phyloP scores from a whole-genome alignment of 805 yeast genomes.

The Nakazawaea molendinolei region DNA sequence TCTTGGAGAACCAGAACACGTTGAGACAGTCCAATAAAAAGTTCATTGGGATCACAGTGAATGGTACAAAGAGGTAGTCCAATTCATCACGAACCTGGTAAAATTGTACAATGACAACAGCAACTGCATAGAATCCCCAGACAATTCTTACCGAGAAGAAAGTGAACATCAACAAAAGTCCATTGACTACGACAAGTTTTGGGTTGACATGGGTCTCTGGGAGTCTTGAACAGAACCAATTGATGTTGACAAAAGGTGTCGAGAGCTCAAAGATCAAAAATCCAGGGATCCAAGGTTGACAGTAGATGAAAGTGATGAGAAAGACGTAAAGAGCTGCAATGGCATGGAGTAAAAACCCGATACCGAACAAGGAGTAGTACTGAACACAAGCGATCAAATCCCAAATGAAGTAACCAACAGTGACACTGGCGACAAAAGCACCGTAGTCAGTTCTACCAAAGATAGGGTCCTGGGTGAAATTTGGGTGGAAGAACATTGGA shows the following conservation, averaged over 20 bases:
- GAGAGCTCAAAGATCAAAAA: conserved; percentile 83
- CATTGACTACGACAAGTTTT: conserved; percentile 55
- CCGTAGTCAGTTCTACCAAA: conserved; percentile 71
- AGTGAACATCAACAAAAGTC: conserved; percentile 55
- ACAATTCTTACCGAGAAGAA: conserved; percentile 76
- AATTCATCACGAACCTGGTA: conserved; percentile 34
- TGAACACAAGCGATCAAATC: conserved; percentile 66
- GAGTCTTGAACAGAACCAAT: conserved; percentile 82
- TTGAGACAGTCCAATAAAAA: conserved; percentile 61
- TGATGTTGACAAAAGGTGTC: conserved; percentile 90
- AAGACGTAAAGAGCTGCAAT: conserved; percentile 75
- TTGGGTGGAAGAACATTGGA: conserved; percentile 60
- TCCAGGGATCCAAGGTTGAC: conserved; percentile 75
- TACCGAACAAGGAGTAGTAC: conserved; percentile 65
- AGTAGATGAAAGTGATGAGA: conserved; percentile 48
- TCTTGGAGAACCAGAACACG: conserved; percentile 81
- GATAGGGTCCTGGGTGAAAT: conserved; percentile 42
- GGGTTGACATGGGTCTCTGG: conserved; percentile 62
- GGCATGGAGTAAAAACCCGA: conserved; percentile 80
- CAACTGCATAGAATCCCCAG: conserved; percentile 82
- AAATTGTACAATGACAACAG: conserved; percentile 40
- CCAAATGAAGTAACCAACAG: conserved; percentile 90
- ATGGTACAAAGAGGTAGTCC: conserved; percentile 37
- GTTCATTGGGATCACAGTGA: conserved; percentile 50
- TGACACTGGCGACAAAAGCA: conserved; percentile 64